These are phyloP conservation scores for Syzygium grande DNA, from an alignment of 345 rosid genomes.

Conservation along the genomic window DNA sequence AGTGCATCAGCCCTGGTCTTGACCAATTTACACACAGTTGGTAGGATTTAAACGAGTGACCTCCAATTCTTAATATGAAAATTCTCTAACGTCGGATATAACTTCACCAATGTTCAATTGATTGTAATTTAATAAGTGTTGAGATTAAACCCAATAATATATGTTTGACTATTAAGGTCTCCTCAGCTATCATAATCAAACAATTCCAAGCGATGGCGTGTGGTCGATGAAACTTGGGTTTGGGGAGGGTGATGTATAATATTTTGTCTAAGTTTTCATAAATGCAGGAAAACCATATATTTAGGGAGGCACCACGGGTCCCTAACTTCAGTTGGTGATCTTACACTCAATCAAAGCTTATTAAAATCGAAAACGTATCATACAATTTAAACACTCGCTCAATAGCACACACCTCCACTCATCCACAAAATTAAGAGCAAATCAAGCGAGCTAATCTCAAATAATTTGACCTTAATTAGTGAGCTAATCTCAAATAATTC, in stretches of 20 bases:
- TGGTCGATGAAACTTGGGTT: neutral
- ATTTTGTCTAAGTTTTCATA: neutral
- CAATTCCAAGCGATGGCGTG: neutral
- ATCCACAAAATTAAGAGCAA: neutral
- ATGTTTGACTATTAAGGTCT: neutral
- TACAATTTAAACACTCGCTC: neutral
- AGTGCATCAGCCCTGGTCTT: neutral
- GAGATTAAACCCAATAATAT: neutral
- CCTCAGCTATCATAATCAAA: neutral
- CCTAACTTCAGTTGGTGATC: neutral
- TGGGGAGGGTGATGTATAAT: neutral
- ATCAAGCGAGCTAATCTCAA: neutral
- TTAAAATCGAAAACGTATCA: neutral
- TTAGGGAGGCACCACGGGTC: neutral
- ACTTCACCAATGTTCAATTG: neutral
- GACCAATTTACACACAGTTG: neutral
- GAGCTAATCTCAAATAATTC: neutral
- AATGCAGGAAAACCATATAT: neutral
- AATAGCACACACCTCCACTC: neutral
- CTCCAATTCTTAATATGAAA: neutral
- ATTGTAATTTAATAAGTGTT: neutral
- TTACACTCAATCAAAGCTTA: neutral
- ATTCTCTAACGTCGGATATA: neutral
- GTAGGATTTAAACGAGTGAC: neutral
- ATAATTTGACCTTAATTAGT: neutral